A percentile compares a stretch with the other conserved stretches of the same genome.
Evolutionary conservation across 805 yeast species (phyloP).

Genomic region (Saturnispora bothae): DNA sequence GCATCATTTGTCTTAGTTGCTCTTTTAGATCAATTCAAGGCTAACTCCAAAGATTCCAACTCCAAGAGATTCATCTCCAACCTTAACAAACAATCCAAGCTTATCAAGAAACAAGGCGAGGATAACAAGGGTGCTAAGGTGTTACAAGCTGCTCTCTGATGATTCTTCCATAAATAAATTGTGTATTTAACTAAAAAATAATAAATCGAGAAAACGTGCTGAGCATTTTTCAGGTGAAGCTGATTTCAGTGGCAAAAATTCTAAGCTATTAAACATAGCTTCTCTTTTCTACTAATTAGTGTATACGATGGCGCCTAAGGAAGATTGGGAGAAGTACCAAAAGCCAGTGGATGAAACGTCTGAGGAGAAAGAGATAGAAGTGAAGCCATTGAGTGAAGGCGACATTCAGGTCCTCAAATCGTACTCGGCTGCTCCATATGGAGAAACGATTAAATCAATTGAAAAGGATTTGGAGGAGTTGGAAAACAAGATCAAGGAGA

Average conservation of each 20-base stretch:
- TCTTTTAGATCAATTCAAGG: slow-evolving; percentile 54
- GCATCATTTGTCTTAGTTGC: slow-evolving; percentile 80
- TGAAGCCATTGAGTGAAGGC: slow-evolving; percentile 84
- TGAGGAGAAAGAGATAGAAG: slow-evolving; percentile 54
- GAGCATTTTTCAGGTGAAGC: neutral
- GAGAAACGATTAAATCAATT: slow-evolving; percentile 62
- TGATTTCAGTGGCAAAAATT: slow-evolving; percentile 7
- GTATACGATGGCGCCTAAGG: slow-evolving; percentile 92
- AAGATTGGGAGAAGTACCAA: slow-evolving; percentile 96
- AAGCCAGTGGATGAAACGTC: slow-evolving; percentile 65
- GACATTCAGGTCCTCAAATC: slow-evolving; percentile 96
- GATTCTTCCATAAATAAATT: neutral
- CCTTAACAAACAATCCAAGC: slow-evolving; percentile 41
- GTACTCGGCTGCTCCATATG: slow-evolving; percentile 97
- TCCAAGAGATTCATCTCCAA: slow-evolving; percentile 40
- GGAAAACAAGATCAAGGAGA: slow-evolving; percentile 84
- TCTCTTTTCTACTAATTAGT: too few species aligned
- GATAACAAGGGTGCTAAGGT: slow-evolving; percentile 58
- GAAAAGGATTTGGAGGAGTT: slow-evolving; percentile 81
- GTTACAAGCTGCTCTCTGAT: slow-evolving; percentile 28
- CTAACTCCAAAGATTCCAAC: slow-evolving; percentile 29
- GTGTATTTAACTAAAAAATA: neutral
- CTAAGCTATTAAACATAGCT: too few species aligned
- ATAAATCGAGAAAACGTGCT: neutral
- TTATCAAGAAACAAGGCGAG: slow-evolving; percentile 30